Evolutionary conservation across 176 grass and related monocot species (phyloP), one percentile per base, ranked within the genome.

Genomic region (Phoenix roebelenii): DNA sequence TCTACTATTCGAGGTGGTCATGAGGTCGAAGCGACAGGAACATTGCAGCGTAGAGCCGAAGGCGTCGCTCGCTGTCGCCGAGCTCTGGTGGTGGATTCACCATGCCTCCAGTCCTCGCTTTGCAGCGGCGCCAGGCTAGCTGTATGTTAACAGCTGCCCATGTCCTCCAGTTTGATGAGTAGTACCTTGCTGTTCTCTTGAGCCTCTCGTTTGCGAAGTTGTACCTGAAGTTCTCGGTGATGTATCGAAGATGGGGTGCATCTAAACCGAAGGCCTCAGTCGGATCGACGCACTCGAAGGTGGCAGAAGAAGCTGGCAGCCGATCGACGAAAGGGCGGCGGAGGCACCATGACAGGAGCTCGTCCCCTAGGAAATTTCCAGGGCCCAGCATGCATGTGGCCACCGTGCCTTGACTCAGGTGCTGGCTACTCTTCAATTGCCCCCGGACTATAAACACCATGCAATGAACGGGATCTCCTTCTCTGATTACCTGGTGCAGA

Each of bases 131-230:
- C 92, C 92, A 97, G n/a, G 84, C 92, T 61, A 97, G 78, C 69
- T 97, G 92, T 56, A 97, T 85, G 92, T 91, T 97, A 54, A 97
- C 87, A 18, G 92, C 87, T 0, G 83, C 92, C 92, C 92, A 97
- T 23, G 87, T 97, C 32, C 84, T 78, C 92, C 92, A 97, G 71
- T 91, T 88, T 14, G 92, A 97, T 0, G 92, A 97, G 71, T 97
- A 97, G 80, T 88, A 91, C 3, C 92, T 68, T 54, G 93, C 87
- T 10, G 87, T 85, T 25, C 87, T 74, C 73, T 88, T 97, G 61
- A 97, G 80, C 76, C 82, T 88, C 16, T 97, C 87, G 77, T 88
- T 97, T 57, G 78, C 87, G 68, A 97, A 97, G 53, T 81, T 88
- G 78, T 97, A 97, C 10, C 92, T 74, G 84, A 97, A 97, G 69